phyloP scores from a whole-genome alignment of 257 asterid genomes.

The Ehretia macrophylla region DNA sequence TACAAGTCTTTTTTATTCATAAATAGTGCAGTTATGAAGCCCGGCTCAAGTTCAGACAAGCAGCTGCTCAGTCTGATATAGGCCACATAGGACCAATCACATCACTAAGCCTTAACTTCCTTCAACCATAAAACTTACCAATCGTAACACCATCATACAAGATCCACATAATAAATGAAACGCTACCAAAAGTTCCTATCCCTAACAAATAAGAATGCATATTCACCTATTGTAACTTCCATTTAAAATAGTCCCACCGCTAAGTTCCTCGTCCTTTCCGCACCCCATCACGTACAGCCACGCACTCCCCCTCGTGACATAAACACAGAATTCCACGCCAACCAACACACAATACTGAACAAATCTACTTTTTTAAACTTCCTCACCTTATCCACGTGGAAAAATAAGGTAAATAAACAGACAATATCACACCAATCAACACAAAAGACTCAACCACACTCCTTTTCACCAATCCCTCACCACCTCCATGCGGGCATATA shows the following conservation, averaged over 20 bases:
- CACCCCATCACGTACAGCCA: no score
- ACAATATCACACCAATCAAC: neutral
- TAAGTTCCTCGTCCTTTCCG: no score
- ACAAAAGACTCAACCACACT: neutral
- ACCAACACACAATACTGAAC: no score
- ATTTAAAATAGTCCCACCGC: no score
- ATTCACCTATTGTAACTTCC: no score
- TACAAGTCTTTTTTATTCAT: neutral
- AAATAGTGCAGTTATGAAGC: neutral
- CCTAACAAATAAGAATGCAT: no score
- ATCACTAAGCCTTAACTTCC: neutral
- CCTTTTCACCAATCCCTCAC: neutral
- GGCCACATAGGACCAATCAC: neutral
- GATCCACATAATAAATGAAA: neutral
- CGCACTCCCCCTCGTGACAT: no score
- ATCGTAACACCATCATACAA: neutral
- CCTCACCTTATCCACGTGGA: neutral
- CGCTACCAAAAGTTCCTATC: neutral
- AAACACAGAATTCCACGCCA: no score
- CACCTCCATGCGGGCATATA: neutral
- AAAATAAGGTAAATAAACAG: neutral
- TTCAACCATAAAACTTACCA: neutral
- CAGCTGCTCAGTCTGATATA: neutral
- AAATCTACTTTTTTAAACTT: neutral
- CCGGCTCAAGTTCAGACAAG: neutral